phyloP scores from a whole-genome alignment of 2,329 filamentous ascomycete genomes.

The Alternaria sp. region DNA sequence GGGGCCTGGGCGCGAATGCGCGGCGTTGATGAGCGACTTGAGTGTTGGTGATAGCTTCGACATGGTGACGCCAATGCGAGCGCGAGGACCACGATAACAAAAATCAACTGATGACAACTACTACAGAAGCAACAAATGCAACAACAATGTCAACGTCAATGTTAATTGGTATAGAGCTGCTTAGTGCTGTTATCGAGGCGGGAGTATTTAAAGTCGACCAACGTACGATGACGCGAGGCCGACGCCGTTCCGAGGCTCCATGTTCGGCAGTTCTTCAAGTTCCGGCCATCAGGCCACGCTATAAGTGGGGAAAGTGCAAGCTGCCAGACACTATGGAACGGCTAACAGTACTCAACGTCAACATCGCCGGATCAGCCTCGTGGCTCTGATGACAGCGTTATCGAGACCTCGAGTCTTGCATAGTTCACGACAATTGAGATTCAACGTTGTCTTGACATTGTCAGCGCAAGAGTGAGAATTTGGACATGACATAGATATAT shows the following conservation, averaged over 20 bases:
- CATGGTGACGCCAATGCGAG: conserved; percentile 27
- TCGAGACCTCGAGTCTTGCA: background rate
- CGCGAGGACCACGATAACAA: background rate
- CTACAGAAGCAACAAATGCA: background rate
- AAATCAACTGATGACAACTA: background rate
- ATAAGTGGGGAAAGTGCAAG: background rate
- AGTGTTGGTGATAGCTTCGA: conserved; percentile 48
- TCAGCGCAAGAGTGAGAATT: background rate
- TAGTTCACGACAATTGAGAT: background rate
- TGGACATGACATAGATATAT: background rate
- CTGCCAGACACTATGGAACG: too few species aligned
- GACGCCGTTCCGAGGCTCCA: conserved; percentile 15
- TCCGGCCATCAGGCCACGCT: conserved; percentile 2
- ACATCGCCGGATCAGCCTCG: too few species aligned
- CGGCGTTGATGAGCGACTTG: conserved; percentile 48
- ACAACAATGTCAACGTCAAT: background rate
- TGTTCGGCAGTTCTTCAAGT: conserved; percentile 13
- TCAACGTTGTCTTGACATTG: background rate
- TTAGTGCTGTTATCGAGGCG: background rate
- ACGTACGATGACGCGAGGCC: conserved; percentile 9
- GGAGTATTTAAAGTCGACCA: conserved; percentile 5
- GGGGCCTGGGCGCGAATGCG: conserved; percentile 46
- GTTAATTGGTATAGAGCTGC: background rate
- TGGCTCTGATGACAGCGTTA: background rate
- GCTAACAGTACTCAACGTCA: too few species aligned